phyloP scores from a whole-genome alignment of 2,329 filamentous ascomycete species.

The Arachnopeziza araneosa region DNA sequence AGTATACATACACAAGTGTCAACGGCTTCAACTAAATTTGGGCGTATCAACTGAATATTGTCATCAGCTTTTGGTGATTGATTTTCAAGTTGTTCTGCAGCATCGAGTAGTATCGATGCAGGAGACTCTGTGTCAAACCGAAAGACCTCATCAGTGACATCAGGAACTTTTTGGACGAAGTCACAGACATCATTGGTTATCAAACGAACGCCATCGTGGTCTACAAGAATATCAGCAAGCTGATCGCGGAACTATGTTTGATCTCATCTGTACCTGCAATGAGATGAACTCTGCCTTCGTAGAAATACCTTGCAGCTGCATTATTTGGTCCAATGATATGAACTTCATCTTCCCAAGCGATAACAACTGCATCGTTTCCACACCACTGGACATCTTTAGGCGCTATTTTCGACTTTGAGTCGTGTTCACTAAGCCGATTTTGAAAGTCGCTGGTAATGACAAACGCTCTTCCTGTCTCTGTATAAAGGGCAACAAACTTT shows the following conservation, averaged over 20 bases:
- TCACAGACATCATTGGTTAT: conserved; percentile 94
- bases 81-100: conserved; percentile 82
- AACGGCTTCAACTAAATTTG: conserved; percentile 84
- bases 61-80: conserved; percentile 97
- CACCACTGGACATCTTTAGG: conserved; percentile 94
- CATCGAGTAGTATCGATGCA: conserved; percentile 88
- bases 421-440: conserved; percentile 83
- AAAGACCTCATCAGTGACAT: conserved; percentile 83
- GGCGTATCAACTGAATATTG: conserved; percentile 88
- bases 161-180: conserved; percentile 89
- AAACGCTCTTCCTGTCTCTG: conserved; percentile 77
- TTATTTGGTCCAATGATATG: conserved; percentile 86
- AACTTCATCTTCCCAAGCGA: conserved; percentile 97
- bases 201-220: conserved; percentile 79
- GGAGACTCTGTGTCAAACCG: conserved; percentile 81
- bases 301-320: conserved; percentile 72
- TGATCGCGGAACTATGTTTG: not conserved
- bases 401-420: conserved; percentile 77
- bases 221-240: conserved; percentile 32
- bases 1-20: conserved; percentile 62
- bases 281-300: conserved; percentile 86
- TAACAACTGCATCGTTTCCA: conserved; percentile 84
- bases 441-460: conserved; percentile 96
- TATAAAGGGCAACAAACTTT: conserved; percentile 82
- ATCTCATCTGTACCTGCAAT: conserved; percentile 60